Evolutionary conservation across 805 yeast genomes (phyloP).

Genomic region (Saturnispora hagleri): DNA sequence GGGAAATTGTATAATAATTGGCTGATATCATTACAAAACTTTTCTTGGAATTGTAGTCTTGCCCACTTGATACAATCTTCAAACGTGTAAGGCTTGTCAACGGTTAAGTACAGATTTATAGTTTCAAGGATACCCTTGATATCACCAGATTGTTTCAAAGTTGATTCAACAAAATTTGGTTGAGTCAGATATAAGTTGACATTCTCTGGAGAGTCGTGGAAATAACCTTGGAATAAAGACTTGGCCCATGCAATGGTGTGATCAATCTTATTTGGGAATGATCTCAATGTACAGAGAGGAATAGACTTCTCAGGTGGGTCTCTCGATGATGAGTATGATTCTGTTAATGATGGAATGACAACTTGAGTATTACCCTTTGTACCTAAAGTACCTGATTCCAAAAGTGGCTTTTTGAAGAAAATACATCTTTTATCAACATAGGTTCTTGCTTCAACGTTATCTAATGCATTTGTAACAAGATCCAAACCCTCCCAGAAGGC

Average conservation of each 20-base stretch:
- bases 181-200: conserved; percentile 86
- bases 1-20: conserved; percentile 95
- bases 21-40: conserved; percentile 75
- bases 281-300: conserved; percentile 93
- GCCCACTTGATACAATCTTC: conserved; percentile 97
- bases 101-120: conserved; percentile 58
- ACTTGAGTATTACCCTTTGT: conserved; percentile 98
- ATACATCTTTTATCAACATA: conserved; percentile 97
- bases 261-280: conserved; percentile 96
- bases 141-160: conserved; percentile 87
- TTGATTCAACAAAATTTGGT: conserved; percentile 85
- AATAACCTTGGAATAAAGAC: conserved; percentile 84
- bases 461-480: conserved; percentile 92
- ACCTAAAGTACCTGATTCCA: conserved; percentile 96
- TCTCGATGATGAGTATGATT: conserved; percentile 90
- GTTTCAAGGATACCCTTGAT: conserved; percentile 79
- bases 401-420: conserved; percentile 78
- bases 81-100: conserved; percentile 76
- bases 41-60: conserved; percentile 75
- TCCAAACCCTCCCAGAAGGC: conserved; percentile 77
- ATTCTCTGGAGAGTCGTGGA: conserved; percentile 84
- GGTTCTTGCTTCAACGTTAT: conserved; percentile 95
- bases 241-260: conserved; percentile 99
- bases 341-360: conserved; percentile 86
- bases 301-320: conserved; percentile 98